Evolutionary conservation across 2,329 filamentous ascomycete species (phyloP), one percentile per base, ranked within the genome.

Genomic region (Cryphonectria nitschkei): DNA sequence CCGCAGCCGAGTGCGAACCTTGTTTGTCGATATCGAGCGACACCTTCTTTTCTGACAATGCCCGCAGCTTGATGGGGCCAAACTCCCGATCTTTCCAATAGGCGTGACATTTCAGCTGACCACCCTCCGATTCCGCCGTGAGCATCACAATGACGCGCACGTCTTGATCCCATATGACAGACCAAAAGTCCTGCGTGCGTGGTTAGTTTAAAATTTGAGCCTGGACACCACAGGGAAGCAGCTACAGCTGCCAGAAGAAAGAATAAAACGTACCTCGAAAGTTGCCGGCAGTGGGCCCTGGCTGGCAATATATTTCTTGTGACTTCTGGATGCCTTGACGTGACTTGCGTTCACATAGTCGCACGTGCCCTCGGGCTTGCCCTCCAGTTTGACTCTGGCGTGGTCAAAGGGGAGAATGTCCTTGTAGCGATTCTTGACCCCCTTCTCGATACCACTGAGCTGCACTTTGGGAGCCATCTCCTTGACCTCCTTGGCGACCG

Each of bases 321-420:
- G 91, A 74, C 93, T 97, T 75, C 92, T 88, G 39, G 90, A 88
- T 1, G 95, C 88, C 78, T 92, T 91, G 73, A 98, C 84, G 75
- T 97, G 89, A 79, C 93, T 98, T 26, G 95, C 96, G 78, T 99
- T 99, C 81, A 99, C 90, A 77, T 99, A 99, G 80, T 99, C 96
- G 80, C 95, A 97, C 32, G 85, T 86, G 16, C 90, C 91, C 1
- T 87, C 83, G 0, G 87, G 83, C 50, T 91, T 88, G 58, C 89
- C 88, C 74, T 92, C 86, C 63, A 99, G 82, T 74, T 89, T 94
- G 68, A 99, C 96, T 71, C 96, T 86, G 2, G 94, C 91, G 80
- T 99, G 96, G 77, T 98, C 95, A 78, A 97, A 99, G 0, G 96
- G 96, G 82, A 97, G 91, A 69, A 98, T 98, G 75, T 98, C 97